Conservation (phyloP, 306 rosid genomes). For the Vachellia collinsii region DNA sequence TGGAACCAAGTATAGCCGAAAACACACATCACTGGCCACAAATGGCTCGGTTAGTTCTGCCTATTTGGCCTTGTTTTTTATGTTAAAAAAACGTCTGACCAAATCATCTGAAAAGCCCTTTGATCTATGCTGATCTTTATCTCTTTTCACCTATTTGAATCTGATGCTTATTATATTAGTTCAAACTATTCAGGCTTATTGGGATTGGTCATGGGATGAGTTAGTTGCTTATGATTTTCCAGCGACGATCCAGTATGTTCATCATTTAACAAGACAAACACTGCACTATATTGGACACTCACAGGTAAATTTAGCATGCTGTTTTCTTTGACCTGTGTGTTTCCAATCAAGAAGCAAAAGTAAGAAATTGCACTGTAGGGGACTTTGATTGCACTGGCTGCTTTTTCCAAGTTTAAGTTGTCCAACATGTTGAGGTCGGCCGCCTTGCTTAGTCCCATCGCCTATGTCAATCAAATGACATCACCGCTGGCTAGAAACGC, state of each 20-base stretch:
- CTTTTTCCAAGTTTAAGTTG: constrained; percentile 67
- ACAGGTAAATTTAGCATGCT: constrained; percentile 53
- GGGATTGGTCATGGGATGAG: constrained; percentile 99
- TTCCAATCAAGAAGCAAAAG: background rate
- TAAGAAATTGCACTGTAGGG: constrained; percentile 59
- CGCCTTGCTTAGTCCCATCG: constrained; percentile 89
- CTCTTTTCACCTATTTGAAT: background rate
- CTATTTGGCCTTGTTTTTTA: background rate
- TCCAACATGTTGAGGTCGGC: constrained; percentile 70
- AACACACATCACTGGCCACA: constrained; percentile 47
- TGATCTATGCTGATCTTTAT: background rate
- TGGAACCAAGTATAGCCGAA: constrained; percentile 74
- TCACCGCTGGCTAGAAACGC: constrained; percentile 76
- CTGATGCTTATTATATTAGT: background rate
- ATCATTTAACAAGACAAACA: constrained; percentile 72
- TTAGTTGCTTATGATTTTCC: constrained; percentile 89
- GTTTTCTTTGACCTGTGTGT: constrained; percentile 4
- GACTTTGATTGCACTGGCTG: constrained; percentile 78
- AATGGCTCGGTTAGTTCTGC: constrained; percentile 49
- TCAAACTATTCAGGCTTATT: constrained; percentile 44
- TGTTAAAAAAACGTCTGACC: background rate
- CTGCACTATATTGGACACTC: constrained; percentile 93
- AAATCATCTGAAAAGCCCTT: background rate
- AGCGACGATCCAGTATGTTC: constrained; percentile 75
- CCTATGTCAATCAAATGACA: constrained; percentile 72